Base-by-base conservation (phyloP, 2,329 filamentous ascomycete genomes). In the Fusarium veterinarium region DNA sequence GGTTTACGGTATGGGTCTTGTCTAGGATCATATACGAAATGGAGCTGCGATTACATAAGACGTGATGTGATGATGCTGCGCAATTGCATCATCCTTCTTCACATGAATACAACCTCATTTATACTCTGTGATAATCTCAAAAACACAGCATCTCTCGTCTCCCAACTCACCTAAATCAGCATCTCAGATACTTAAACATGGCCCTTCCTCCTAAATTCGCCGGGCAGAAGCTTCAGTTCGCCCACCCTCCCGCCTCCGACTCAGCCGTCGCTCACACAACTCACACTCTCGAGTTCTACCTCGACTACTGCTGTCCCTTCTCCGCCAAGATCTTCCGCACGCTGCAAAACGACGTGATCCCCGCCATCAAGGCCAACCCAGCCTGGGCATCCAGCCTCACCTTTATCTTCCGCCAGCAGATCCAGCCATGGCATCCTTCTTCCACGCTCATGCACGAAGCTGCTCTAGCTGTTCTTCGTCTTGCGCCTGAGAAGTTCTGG, bases 351-450 rank as follows among this genome's bases (percentile, higher is more conserved):
- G 83, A 86, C 35, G 89, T 97, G 65, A 85, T 89, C 67, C 91
- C 93, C 2, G 81, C 89, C 52, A 86, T 97, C 75, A 85, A 87
- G 69, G 76, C 86, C 55, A 90, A 91, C 76, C 91, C 92, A 72
- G 76, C 84, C 30, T 86, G 85, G 80, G 80, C 85, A 19, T 75
- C 85, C 67, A 87, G 86, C 69, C 84, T 97, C 6, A 88, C 93
- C 76, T 86, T 97, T 75, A 89, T 98, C 78, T 93, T 98, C 86
- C 92, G 95, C 55, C 95, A 95, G 81, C 95, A 97, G 81, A 90
- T 98, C 78, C 95, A 97, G 84, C 94, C 95, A 19, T 97, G 95
- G 95, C 95, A 98, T 83, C 95, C 95, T 4, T 94, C 92, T 25
- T 95, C 91, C 44, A 95, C 92, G 11, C 87, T 95, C 16, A 86